A percentile compares a stretch with the other conserved stretches of the same genome.
phyloP scores from a whole-genome alignment of 352 stramenopile species.

The Thalassiosira exigua region DNA sequence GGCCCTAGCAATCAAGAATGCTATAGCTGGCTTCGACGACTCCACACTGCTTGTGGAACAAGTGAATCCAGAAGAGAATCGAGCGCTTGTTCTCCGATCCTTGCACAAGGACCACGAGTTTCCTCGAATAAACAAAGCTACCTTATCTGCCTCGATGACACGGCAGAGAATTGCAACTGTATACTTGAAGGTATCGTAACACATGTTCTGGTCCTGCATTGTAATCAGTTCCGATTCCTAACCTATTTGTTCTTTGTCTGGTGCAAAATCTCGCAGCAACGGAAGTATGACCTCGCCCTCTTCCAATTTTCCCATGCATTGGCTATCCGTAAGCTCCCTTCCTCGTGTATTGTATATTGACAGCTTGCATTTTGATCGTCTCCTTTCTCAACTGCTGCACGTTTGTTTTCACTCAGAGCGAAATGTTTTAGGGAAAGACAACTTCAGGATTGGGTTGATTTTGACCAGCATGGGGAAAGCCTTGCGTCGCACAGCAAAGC shows the following conservation, averaged over 20 bases:
- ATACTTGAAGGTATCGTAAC: conserved; percentile 59
- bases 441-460: conserved; percentile 49
- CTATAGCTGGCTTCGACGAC: conserved; percentile 46
- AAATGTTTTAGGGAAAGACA: conserved; percentile 57
- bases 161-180: conserved; percentile 52
- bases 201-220: too few relatives aligned
- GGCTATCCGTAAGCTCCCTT: conserved; percentile 49
- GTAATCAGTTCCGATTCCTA: too few relatives aligned
- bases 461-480: conserved; percentile 59
- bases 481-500: conserved; percentile 23
- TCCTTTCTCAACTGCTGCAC: conserved; percentile 1
- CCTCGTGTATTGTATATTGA: not conserved
- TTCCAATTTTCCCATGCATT: conserved; percentile 59
- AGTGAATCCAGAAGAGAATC: conserved; percentile 39
- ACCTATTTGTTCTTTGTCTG: too few relatives aligned
- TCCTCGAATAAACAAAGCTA: conserved; percentile 49
- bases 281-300: conserved; percentile 50
- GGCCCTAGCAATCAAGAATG: conserved; percentile 62
- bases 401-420: conserved; percentile 32
- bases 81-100: conserved; percentile 45
- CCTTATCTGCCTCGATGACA: conserved; percentile 58
- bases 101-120: conserved; percentile 49
- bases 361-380: not conserved
- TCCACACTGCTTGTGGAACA: conserved; percentile 22
- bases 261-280: conserved; percentile 32